Evolutionary conservation across 345 rosid genomes (phyloP), one percentile per base, ranked within the genome.

Genomic region (Ceriops zippeliana): DNA sequence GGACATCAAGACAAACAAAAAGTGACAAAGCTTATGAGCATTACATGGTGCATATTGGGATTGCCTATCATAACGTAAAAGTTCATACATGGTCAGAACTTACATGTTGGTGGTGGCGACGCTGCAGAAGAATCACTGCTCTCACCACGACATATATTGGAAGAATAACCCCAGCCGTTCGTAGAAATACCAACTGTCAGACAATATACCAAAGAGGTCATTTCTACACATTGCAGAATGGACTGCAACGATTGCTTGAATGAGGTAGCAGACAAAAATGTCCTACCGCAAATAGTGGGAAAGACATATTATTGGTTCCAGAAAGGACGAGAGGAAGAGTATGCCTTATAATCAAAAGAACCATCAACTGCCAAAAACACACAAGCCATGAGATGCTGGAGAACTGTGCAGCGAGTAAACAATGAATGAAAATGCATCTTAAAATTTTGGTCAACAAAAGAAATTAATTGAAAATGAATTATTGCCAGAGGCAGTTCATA

Each of bases 341-440:
- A 54, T 90, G 93, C 62, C 98, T 79, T 52, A 89, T 73, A 78
- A 90, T 72, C 78, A 93, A 81, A 71, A 93, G 93, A 78, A 89
- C 68, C 90, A 85, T 83, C 72, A 93, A 86, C 98, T 93, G 89
- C 86, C 72, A 54, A 56, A 15, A n/a, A 56, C 22, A 35, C 22
- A 58, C 1, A 19, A 31, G 63, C 6, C 5, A 53, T 22, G 30
- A 56, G 37, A 47, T 52, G 34, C 11, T 5, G 19, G 46, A 58
- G 61, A 71, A 78, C 27, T 11, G 17, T 7, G 56, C 46, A 68
- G 53, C 32, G 31, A 24, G 52, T 7, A 61, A 28, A 20, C 9
- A 6, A 10, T 7, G 38, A 37, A 66, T 11, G 17, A 31, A 52
- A 19, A 66, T 0, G 42, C 42, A 6, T 31, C 67, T 31, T 38